Base-by-base conservation (phyloP, 2,329 filamentous ascomycete species). In the Xylogone sp. region DNA sequence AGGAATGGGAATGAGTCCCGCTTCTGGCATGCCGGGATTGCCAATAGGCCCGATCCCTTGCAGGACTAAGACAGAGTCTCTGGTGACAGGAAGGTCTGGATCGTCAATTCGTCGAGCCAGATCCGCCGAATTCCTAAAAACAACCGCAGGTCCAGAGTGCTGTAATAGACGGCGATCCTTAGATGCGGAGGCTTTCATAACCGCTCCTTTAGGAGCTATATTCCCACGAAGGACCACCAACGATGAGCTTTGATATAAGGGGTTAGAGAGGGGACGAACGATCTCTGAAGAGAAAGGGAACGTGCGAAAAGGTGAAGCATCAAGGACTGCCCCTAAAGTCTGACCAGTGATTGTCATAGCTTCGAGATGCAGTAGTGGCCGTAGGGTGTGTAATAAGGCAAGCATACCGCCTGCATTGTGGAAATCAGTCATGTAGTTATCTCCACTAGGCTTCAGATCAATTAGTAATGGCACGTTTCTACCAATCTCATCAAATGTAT, bases 351-450 rank as follows among this genome's bases (percentile, higher is more conserved):
- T 71, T 0, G 75, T 77, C 61, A 62, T 64, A 3, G 74, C 75
- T 13, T 70, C 65, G 8, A 76, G 67, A 53, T 75, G 67, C 9
- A 79, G 64, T 3, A 78, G 62, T 5, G 75, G 74, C 5, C 68
- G 67, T 4, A 79, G 63, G 0, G 68, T 70, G 50, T 76, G 73
- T 20, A 78, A 55, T 6, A 79, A 58, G 3, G 72, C 72, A 21
- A 73, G 57, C 75, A 78, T 77, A 3, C 76, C 76, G 1, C 76
- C 76, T 0, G 75, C 74, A 52, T 77, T 76, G 55, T 78, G 75
- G 50, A 78, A 78, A 56, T 79, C 76, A n/a, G 69, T 73, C 75
- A 78, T 78, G 56, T 77, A 78, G 52, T 76, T 77, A 53, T 76
- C 74, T 2, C 76, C 76, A 49, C 74, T 77, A 0, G 76, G 76